Conservation (phyloP, 495 filamentous ascomycete species). For the Hypoxylon rickii region DNA sequence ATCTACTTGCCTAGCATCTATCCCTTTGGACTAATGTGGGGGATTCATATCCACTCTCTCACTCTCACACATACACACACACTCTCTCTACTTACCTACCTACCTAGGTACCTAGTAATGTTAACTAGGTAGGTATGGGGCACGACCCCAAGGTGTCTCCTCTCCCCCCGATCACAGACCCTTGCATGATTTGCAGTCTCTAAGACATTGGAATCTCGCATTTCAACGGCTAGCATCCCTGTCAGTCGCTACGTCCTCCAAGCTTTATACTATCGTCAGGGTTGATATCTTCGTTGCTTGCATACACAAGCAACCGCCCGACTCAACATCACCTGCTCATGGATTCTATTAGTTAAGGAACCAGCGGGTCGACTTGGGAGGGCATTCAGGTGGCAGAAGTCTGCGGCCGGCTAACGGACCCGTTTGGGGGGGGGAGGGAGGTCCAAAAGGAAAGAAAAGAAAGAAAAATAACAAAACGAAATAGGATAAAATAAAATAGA, state of each 20-base stretch:
- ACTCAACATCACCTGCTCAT: constrained; percentile 22
- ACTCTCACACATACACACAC: constrained; percentile 16
- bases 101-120: constrained; percentile 4
- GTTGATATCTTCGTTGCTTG: constrained; percentile 18
- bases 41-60: constrained; percentile 21
- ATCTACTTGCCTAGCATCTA: constrained; percentile 8
- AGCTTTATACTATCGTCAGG: constrained; percentile 17
- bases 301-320: constrained; percentile 36
- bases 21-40: constrained; percentile 34
- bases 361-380: background rate
- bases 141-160: constrained; percentile 31
- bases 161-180: constrained; percentile 34
- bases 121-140: constrained; percentile 27
- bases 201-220: constrained; percentile 40
- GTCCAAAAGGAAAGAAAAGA: constrained; percentile 14
- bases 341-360: constrained; percentile 5
- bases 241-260: constrained; percentile 21
- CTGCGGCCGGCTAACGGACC: constrained; percentile 13
- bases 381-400: constrained; percentile 6
- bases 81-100: background rate
- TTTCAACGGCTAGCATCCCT: constrained; percentile 43
- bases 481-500: constrained; percentile 27
- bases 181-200: constrained; percentile 45
- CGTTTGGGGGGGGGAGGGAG: constrained; percentile 6
- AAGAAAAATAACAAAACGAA: constrained; percentile 1